These are phyloP conservation scores for Leptomonas seymouri DNA, from an alignment of 208 protist genomes.

Conservation along the genomic window DNA sequence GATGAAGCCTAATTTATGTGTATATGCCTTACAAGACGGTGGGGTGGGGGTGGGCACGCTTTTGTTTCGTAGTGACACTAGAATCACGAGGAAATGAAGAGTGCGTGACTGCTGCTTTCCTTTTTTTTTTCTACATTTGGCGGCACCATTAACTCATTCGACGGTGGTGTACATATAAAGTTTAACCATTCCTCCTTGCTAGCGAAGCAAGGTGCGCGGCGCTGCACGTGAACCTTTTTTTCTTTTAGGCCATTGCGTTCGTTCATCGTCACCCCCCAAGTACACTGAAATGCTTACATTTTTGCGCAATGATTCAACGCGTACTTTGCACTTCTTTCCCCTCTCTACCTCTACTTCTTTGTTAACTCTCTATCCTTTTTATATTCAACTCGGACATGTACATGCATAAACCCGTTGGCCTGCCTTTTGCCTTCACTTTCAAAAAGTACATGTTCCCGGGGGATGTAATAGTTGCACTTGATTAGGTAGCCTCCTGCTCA, in stretches of 20 bases:
- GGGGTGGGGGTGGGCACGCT: too few relatives aligned
- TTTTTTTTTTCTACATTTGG: background rate
- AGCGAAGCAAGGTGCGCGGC: too few relatives aligned
- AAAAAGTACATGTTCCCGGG: slow-evolving; percentile 1
- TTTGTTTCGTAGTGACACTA: background rate
- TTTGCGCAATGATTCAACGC: too few relatives aligned
- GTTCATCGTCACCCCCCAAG: too few relatives aligned
- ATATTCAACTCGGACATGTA: too few relatives aligned
- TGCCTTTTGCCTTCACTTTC: background rate
- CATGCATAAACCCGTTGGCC: background rate
- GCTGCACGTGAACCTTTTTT: too few relatives aligned
- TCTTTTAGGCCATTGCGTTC: too few relatives aligned
- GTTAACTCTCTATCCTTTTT: background rate
- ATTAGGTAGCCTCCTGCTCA: background rate
- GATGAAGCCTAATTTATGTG: background rate
- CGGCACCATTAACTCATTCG: background rate
- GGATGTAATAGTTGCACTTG: background rate
- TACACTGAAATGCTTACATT: too few relatives aligned
- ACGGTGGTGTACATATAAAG: background rate
- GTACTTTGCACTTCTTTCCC: background rate
- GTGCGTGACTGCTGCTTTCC: background rate
- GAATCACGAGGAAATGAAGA: background rate
- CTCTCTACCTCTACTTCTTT: background rate
- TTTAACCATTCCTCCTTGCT: too few relatives aligned
- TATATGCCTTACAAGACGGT: too few relatives aligned